Base-by-base conservation (phyloP, 2,329 filamentous ascomycete species). In the Stemphylium lycopersici region DNA sequence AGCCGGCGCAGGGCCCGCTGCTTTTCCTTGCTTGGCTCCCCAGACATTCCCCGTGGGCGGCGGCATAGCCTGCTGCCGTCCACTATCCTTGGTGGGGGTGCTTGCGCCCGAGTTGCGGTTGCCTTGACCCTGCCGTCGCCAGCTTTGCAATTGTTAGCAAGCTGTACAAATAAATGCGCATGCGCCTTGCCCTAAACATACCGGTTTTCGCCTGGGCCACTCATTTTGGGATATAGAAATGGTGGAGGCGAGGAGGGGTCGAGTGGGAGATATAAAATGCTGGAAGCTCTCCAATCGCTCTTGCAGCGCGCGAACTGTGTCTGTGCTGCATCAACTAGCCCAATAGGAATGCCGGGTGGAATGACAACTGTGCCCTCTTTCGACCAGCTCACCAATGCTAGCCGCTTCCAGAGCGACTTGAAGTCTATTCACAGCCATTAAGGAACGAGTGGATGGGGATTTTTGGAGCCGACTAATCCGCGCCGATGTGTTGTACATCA, bases 171-270 rank as follows among this genome's bases (percentile, higher is more conserved):
- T 44, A 12, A 29, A 22, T 44, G 8, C 36, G 13, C 16, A 7
- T 26, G 39, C 24, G 31, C 31, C 37, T 41, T 24, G 12, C 34
- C 26, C 20, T 4, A 16, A 6, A 52, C 62, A 42, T 69, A 75
- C 73, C 72, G 70, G 52, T 73, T 75, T 62, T 74, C 72, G 48
- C 67, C 71, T 64, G 67, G 69, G 65, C 70, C 73, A 63, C 73
- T 75, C 73, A 75, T 75, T 55, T 55, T 73, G 55, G 55, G 59
- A 48, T 55, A 52, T 48, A 57, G 61, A 62, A 62, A 59, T 55
- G 62, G 66, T 63, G 61, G 61, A 62, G 59, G 59, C 52, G 54
- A 63, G 62, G 62, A 56, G 55, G 63, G 65, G 64, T 65, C 59
- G 63, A 52, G 54, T 65, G 63, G 60, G 61, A 62, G 63, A 63